Evolutionary conservation across 768 basidiomycete genomes (phyloP).

Genomic region (Mycena capillaripes): DNA sequence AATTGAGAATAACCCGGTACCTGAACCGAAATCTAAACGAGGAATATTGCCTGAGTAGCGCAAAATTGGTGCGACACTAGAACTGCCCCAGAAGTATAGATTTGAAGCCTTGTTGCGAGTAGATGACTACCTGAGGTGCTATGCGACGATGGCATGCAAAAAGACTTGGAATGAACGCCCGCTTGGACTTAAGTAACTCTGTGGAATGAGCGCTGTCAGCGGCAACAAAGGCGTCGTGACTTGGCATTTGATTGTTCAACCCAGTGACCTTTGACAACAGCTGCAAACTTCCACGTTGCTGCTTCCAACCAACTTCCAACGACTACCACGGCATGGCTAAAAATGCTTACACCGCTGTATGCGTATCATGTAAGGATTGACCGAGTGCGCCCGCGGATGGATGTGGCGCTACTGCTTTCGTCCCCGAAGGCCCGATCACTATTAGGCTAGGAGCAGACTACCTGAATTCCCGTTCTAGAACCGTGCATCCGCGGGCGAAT

Average conservation of each 20-base stretch:
- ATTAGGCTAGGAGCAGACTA: conserved; percentile 24
- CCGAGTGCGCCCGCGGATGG: conserved; percentile 27
- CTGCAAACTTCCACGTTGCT: not conserved
- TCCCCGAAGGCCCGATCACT: conserved; percentile 31
- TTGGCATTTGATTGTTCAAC: conserved; percentile 10
- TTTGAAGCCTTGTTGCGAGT: too few species aligned
- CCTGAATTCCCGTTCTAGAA: conserved; percentile 32
- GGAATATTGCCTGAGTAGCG: conserved; percentile 1
- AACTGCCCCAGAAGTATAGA: not conserved
- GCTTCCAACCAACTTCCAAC: not conserved
- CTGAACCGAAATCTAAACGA: conserved; percentile 17
- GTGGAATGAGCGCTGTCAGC: not conserved
- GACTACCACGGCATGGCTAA: conserved; percentile 21
- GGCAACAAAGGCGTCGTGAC: not conserved
- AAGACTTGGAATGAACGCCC: not conserved
- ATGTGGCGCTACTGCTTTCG: conserved; percentile 25
- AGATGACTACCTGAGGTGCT: too few species aligned
- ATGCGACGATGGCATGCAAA: not conserved
- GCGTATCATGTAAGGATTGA: conserved; percentile 32
- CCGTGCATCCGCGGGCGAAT: conserved; percentile 35
- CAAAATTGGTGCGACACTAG: not conserved
- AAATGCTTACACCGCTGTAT: conserved; percentile 11
- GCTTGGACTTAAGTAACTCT: not conserved
- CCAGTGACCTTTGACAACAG: not conserved
- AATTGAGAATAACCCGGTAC: not conserved